These are phyloP conservation scores for Peronospora belbahrii DNA, from an alignment of 352 stramenopile species.

Conservation along the genomic window DNA sequence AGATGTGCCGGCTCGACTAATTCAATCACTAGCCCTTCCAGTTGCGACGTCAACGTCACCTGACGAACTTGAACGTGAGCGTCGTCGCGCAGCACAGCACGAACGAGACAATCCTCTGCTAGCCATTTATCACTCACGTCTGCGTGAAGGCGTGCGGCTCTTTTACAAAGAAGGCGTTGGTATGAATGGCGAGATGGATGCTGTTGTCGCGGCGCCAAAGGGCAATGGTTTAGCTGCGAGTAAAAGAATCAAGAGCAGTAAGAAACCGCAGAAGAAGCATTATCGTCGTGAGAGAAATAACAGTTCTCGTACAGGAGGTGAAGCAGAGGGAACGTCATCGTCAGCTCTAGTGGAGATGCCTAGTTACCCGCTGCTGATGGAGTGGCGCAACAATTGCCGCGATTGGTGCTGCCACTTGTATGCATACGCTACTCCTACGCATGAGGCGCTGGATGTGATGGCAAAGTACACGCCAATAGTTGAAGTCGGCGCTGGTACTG, in stretches of 20 bases:
- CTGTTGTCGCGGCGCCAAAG: constrained; percentile 37
- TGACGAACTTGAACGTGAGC: constrained; percentile 16
- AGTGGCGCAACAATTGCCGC: constrained; percentile 75
- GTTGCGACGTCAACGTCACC: constrained; percentile 12
- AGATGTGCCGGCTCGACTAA: constrained; percentile 9
- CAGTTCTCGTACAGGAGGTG: not conserved
- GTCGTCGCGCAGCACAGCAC: constrained; percentile 14
- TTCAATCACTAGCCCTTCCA: constrained; percentile 42
- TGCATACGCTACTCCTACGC: constrained; percentile 58
- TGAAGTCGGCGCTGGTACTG: constrained; percentile 85
- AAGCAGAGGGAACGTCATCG: constrained; percentile 1
- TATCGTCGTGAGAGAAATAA: constrained; percentile 41
- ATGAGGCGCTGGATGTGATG: constrained; percentile 41
- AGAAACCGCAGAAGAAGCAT: constrained; percentile 59
- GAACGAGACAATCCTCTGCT: constrained; percentile 40
- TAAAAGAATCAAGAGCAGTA: constrained; percentile 30
- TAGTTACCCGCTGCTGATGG: constrained; percentile 49
- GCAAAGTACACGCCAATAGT: constrained; percentile 59
- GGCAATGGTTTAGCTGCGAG: constrained; percentile 4
- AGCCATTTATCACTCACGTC: constrained; percentile 45
- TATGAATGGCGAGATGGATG: constrained; percentile 78
- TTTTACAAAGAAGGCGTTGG: constrained; percentile 76
- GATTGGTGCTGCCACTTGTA: constrained; percentile 75
- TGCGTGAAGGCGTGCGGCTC: constrained; percentile 59
- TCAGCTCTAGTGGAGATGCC: constrained; percentile 40